These are phyloP conservation scores for Cerioporus squamosus DNA, from an alignment of 1,284 basidiomycete species.

Conservation along the genomic window DNA sequence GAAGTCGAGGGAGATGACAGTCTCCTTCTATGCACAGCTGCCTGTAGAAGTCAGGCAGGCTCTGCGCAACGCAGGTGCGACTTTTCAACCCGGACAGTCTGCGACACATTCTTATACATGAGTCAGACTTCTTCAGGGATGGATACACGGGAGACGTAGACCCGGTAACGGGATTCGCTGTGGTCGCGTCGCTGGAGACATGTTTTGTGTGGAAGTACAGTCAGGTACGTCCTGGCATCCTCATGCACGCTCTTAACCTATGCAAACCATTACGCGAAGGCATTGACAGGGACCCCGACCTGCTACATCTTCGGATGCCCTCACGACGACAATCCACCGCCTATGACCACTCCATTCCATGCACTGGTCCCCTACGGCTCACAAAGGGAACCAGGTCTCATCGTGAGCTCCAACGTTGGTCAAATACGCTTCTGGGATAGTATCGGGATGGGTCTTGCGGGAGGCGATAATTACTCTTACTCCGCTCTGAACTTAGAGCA, in stretches of 20 bases:
- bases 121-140: constrained; percentile 67
- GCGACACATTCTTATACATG: not conserved
- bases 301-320: constrained; percentile 84
- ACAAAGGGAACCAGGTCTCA: constrained; percentile 78
- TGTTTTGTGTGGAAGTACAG: constrained; percentile 86
- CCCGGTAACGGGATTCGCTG: constrained; percentile 69
- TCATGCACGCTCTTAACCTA: not conserved
- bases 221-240: constrained; percentile 47
- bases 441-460: constrained; percentile 79
- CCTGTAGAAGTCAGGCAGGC: constrained; percentile 77
- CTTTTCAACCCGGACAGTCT: not conserved
- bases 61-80: constrained; percentile 66
- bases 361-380: constrained; percentile 69
- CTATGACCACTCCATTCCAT: constrained; percentile 60
- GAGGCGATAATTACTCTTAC: constrained; percentile 70
- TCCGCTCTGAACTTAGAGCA: constrained; percentile 54
- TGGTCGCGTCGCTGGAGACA: constrained; percentile 70
- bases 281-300: constrained; percentile 67
- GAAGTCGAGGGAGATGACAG: constrained; percentile 71
- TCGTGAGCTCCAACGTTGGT: constrained; percentile 68
- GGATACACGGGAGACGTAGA: constrained; percentile 75
- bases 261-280: constrained; percentile 37
- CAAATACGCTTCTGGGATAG: constrained; percentile 80
- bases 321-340: constrained; percentile 38
- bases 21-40: constrained; percentile 70